These are phyloP conservation scores for Pythium myriotylum DNA, from an alignment of 352 stramenopile species.

Conservation along the genomic window DNA sequence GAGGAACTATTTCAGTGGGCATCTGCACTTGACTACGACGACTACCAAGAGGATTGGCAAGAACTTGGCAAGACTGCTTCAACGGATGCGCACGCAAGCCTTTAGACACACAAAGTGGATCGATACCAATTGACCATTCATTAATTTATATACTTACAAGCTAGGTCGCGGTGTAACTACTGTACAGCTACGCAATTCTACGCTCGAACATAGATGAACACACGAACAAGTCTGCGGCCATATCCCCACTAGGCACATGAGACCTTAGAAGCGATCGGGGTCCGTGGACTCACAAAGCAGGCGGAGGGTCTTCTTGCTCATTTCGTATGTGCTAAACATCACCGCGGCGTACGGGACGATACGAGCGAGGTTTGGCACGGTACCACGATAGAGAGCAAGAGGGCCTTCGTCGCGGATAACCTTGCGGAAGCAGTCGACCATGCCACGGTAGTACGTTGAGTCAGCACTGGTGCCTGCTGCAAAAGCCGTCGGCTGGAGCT, in stretches of 20 bases:
- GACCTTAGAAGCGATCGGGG: neutral
- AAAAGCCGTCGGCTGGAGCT: neutral
- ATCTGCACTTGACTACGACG: conserved; percentile 66
- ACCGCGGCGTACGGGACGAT: conserved; percentile 82
- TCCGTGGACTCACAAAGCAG: conserved; percentile 28
- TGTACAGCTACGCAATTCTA: no score
- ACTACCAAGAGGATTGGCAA: conserved; percentile 71
- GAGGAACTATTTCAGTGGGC: conserved; percentile 80
- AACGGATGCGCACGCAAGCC: conserved; percentile 33
- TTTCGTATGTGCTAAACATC: conserved; percentile 86
- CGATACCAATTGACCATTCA: no score
- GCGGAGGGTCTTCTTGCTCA: conserved; percentile 70
- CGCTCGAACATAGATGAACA: neutral
- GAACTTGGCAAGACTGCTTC: conserved; percentile 57
- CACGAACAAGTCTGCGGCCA: neutral
- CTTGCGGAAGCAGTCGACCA: conserved; percentile 74
- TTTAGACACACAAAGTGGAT: conserved; percentile 10
- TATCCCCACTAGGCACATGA: neutral
- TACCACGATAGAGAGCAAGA: conserved; percentile 74
- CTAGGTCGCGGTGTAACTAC: neutral
- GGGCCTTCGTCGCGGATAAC: conserved; percentile 73
- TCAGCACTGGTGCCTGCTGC: neutral
- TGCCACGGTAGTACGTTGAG: conserved; percentile 59
- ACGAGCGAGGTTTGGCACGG: conserved; percentile 73
- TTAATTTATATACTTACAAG: conserved; percentile 6